phyloP scores from a whole-genome alignment of 257 asterid genomes.

The Mentha longifolia region DNA sequence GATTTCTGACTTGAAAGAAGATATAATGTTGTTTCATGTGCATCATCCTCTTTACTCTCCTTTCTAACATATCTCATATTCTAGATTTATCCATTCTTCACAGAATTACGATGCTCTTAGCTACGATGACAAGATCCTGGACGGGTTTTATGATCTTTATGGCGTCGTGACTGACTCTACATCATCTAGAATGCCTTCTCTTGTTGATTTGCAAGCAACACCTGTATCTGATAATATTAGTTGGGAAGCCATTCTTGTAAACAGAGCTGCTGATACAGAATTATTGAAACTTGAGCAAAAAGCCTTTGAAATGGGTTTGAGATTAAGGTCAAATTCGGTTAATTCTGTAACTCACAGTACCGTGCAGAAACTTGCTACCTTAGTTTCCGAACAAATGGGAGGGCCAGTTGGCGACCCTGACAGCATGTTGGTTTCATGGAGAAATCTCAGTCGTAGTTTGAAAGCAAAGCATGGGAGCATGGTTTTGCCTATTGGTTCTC shows the following conservation, averaged over 20 bases:
- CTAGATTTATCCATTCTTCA: conserved; percentile 80
- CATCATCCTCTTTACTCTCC: conserved; percentile 33
- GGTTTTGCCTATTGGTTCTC: conserved; percentile 95
- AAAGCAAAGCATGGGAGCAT: conserved; percentile 82
- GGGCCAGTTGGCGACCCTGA: conserved; percentile 94
- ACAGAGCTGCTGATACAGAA: conserved; percentile 74
- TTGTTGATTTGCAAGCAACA: conserved; percentile 82
- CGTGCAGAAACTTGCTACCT: conserved; percentile 70
- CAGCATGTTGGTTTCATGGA: conserved; percentile 77
- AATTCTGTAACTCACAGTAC: conserved; percentile 47
- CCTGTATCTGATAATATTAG: conserved; percentile 65
- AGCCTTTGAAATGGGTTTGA: conserved; percentile 72
- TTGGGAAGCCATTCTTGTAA: conserved; percentile 95
- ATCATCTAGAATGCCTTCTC: conserved; percentile 92
- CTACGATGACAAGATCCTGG: conserved; percentile 95
- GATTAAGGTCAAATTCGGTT: conserved; percentile 50
- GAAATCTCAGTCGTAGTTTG: conserved; percentile 59
- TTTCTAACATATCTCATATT: conserved; percentile 78
- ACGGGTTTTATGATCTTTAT: conserved; percentile 89
- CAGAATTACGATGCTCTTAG: conserved; percentile 97
- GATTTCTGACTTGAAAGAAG: conserved; percentile 20
- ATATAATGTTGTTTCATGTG: conserved; percentile 25
- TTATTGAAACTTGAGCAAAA: conserved; percentile 78
- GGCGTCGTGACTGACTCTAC: conserved; percentile 70
- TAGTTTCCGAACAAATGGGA: conserved; percentile 94